Evolutionary conservation across 164 flowering plant species (phyloP).

Genomic region (Cinnamomum micranthum): DNA sequence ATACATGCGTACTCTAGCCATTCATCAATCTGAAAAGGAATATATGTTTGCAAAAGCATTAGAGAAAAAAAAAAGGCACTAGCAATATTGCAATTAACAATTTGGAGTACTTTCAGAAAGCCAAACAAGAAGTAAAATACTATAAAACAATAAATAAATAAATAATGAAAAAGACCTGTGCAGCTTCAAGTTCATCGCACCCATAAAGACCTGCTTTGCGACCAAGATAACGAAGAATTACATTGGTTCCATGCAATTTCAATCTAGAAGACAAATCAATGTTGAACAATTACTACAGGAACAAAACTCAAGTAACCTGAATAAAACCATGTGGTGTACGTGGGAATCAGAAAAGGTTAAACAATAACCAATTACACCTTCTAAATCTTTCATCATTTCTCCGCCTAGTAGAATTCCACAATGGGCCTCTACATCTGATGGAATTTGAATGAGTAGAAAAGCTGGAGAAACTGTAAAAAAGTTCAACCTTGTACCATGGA

Average conservation of each 20-base stretch:
- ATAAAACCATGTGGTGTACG: not conserved
- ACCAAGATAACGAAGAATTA: slow-evolving; percentile 59
- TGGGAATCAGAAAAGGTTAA: not conserved
- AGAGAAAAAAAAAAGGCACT: not conserved
- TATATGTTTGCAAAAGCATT: not conserved
- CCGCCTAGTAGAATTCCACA: not conserved
- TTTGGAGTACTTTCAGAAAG: not conserved
- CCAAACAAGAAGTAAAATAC: too few relatives aligned
- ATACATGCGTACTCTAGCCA: slow-evolving; percentile 67
- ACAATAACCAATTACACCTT: too few relatives aligned
- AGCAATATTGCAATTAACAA: not conserved
- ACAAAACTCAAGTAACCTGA: not conserved
- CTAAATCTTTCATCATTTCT: too few relatives aligned
- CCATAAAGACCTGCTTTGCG: slow-evolving; percentile 49
- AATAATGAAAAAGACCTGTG: slow-evolving; percentile 40
- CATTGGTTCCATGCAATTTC: slow-evolving; percentile 49
- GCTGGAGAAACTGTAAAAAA: too few relatives aligned
- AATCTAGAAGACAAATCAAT: slow-evolving; percentile 20
- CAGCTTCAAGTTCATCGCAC: slow-evolving; percentile 41
- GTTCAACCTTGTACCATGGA: too few relatives aligned
- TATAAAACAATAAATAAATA: not conserved
- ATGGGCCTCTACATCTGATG: not conserved
- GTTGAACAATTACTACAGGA: not conserved
- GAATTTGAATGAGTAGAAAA: too few relatives aligned
- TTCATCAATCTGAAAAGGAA: slow-evolving; percentile 61